Percentiles rank a stretch among this genome's conserved stretches.
Conservation (phyloP, 371 early-diverging fungal species). For the Entomophthora muscae region DNA sequence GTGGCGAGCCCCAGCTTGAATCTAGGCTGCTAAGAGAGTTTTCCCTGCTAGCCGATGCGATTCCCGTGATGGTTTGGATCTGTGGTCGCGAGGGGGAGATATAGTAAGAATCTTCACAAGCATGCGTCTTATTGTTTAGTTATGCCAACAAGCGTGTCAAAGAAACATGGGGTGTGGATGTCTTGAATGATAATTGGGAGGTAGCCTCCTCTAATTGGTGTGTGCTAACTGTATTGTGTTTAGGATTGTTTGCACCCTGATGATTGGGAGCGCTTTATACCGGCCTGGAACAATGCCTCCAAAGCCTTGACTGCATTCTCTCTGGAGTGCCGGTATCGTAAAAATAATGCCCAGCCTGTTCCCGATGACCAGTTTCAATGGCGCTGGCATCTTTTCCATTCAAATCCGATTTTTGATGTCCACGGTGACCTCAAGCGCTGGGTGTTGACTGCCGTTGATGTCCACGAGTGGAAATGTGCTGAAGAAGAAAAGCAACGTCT, state of each 20-base stretch:
- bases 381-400: constrained; percentile 6
- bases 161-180: constrained; percentile 7
- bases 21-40: constrained; percentile 4
- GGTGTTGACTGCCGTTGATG: constrained; percentile 7
- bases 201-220: neutral
- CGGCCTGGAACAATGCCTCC: neutral
- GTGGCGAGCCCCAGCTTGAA: neutral
- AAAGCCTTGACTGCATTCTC: neutral
- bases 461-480: constrained; percentile 8
- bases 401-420: neutral
- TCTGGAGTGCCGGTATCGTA: neutral
- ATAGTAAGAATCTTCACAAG: neutral
- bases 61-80: constrained; percentile 7
- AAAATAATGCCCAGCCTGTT: neutral
- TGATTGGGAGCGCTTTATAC: constrained; percentile 6
- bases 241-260: constrained; percentile 6
- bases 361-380: neutral
- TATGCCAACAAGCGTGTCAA: constrained; percentile 5
- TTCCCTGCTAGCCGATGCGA: constrained; percentile 3
- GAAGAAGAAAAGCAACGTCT: constrained; percentile 3
- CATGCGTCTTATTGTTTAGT: neutral
- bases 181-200: constrained; percentile 2
- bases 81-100: constrained; percentile 7
- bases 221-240: no score
- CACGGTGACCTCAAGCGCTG: neutral